Base-by-base conservation (phyloP, 2,329 filamentous ascomycete genomes). In the Alternaria brassicae region DNA sequence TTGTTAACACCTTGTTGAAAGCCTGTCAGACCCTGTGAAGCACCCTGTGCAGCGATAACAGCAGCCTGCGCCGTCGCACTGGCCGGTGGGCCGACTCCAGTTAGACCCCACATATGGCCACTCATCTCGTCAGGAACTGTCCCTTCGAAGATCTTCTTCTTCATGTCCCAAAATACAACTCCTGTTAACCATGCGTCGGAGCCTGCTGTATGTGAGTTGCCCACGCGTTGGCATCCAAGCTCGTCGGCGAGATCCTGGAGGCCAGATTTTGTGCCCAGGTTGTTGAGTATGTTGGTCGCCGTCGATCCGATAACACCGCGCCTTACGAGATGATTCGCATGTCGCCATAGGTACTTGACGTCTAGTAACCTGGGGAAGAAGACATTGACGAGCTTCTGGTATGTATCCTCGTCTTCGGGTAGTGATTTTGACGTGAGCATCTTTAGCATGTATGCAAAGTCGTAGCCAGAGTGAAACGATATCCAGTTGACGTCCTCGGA, bases 381-480 rank as follows among this genome's bases (percentile, higher is more conserved):
- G 45, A 92, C 89, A 74, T 91, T 91, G 79, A 98, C 92, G 47
- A 94, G 86, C 71, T 89, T 87, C 75, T 96, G 91, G 77, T 98
- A 99, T 64, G 95, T 89, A 49, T 89, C 86, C 76, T 98, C 95
- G 68, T 96, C 92, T 68, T 93, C 91, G 0, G 95, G 95, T 7
- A 99, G 84, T 42, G 90, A 88, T 66, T 89, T 86, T 79, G 91
- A 91, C 57, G 91, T 89, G 77, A 99, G 89, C 58, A 97, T 88
- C 81, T 99, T 99, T 73, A 96, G 93, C 45, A 99, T 84, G 74
- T 98, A 98, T 48, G 93, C 95, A 79, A 99, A 98, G 81, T 99
- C 95, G 79, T 99, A 99, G 61, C 94, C 95, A 27, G 92, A 95
- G 78, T 99, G 95, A 80, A 98, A 98, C 4, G 92, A 96, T 65